Evolutionary conservation across 441 rosid species (phyloP).

Genomic region (Oxalis stricta): DNA sequence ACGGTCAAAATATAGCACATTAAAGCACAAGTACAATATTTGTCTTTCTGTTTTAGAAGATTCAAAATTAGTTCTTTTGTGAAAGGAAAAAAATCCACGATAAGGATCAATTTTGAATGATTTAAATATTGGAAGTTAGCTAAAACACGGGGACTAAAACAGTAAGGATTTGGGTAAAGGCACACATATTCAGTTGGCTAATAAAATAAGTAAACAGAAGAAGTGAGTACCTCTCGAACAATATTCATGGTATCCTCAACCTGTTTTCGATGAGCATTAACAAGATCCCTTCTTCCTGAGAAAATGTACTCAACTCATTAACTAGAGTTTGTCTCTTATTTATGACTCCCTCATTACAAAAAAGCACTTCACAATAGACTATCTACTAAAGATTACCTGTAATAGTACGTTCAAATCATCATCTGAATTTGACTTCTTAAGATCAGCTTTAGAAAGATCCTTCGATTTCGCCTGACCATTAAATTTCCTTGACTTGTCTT

Average conservation of each 20-base stretch:
- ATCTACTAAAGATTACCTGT: slow-evolving; percentile 20
- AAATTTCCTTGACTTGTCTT: slow-evolving; percentile 44
- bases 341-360: no score
- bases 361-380: no score
- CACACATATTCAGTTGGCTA: background rate
- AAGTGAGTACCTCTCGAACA: slow-evolving; percentile 43
- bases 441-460: slow-evolving; percentile 37
- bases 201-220: background rate
- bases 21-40: no score
- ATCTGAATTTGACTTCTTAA: slow-evolving; percentile 28
- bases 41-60: no score
- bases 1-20: no score
- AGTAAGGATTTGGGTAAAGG: background rate
- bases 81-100: no score
- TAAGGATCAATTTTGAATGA: no score
- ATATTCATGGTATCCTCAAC: slow-evolving; percentile 60
- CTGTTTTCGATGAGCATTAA: slow-evolving; percentile 50
- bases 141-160: no score
- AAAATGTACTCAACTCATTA: background rate
- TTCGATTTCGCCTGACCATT: slow-evolving; percentile 38
- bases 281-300: slow-evolving; percentile 59
- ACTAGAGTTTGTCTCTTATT: slow-evolving; percentile 1
- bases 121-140: no score
- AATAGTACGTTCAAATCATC: slow-evolving; percentile 47
- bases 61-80: no score